Conservation (phyloP, 2,329 filamentous ascomycete species). For the Diplodia intermedia region DNA sequence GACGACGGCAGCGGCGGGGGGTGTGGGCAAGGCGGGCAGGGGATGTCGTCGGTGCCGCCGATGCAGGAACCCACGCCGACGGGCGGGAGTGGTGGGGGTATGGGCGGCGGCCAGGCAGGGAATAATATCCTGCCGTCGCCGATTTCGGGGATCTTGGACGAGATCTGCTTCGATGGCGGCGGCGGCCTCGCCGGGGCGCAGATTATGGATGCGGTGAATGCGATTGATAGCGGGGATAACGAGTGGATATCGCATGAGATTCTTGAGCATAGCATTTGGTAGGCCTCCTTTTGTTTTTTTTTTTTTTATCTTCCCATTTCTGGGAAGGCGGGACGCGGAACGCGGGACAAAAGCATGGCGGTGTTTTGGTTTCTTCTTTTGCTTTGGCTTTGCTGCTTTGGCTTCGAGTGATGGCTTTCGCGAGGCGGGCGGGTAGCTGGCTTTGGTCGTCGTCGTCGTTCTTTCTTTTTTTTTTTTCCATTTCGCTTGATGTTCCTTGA, state of each 20-base stretch:
- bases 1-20: too few species aligned
- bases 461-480: not conserved
- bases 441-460: not conserved
- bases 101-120: not conserved
- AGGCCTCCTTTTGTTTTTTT: too few species aligned
- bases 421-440: too few species aligned
- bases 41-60: not conserved
- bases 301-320: too few species aligned
- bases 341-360: too few species aligned
- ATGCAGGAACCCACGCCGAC: conserved; percentile 27
- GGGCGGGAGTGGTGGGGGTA: conserved; percentile 21
- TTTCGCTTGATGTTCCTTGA: not conserved
- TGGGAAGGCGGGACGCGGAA: not conserved
- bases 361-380: too few species aligned
- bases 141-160: conserved; percentile 39
- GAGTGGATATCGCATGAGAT: conserved; percentile 58
- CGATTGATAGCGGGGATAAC: conserved; percentile 53
- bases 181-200: conserved; percentile 55
- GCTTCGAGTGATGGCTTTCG: too few species aligned
- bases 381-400: too few species aligned
- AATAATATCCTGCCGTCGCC: conserved; percentile 34
- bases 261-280: conserved; percentile 55
- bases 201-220: conserved; percentile 58
- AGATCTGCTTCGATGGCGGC: conserved; percentile 43
- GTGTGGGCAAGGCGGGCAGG: not conserved